These are phyloP conservation scores for Prinsepia uniflora DNA, from an alignment of 306 rosid species.

Conservation along the genomic window DNA sequence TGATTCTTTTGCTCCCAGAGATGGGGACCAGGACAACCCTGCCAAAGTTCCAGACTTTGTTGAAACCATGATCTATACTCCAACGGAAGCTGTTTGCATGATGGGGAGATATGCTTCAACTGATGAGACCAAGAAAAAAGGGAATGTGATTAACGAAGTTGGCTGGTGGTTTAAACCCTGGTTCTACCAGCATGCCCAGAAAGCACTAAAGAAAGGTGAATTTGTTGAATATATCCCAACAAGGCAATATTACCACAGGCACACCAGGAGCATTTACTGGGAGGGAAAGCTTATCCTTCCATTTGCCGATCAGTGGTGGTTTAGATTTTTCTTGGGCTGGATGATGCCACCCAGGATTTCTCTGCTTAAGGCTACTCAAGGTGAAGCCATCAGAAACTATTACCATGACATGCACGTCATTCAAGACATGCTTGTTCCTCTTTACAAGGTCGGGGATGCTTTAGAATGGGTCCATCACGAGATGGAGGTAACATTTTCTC, in stretches of 20 bases:
- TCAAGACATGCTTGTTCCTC: conserved; percentile 95
- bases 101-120: conserved; percentile 79
- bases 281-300: conserved; percentile 99
- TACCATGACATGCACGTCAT: conserved; percentile 95
- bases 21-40: conserved; percentile 78
- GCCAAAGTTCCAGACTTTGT: conserved; percentile 93
- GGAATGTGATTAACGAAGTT: conserved; percentile 69
- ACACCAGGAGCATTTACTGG: conserved; percentile 93
- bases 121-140: conserved; percentile 93
- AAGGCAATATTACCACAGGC: conserved; percentile 91
- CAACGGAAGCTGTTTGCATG: conserved; percentile 82
- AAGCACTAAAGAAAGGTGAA: conserved; percentile 76
- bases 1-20: conserved; percentile 89
- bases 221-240: conserved; percentile 93
- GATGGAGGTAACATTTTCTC: conserved; percentile 68
- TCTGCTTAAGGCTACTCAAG: conserved; percentile 96
- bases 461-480: conserved; percentile 88
- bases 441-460: conserved; percentile 90
- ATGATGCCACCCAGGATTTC: conserved; percentile 98
- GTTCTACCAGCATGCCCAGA: conserved; percentile 94
- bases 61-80: conserved; percentile 77
- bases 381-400: conserved; percentile 92
- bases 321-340: conserved; percentile 87
- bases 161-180: conserved; percentile 98
- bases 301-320: conserved; percentile 90